Evolutionary conservation across 78 protist species (phyloP), one percentile per base, ranked within the genome.

Genomic region (Dictyostelium intermedium): DNA sequence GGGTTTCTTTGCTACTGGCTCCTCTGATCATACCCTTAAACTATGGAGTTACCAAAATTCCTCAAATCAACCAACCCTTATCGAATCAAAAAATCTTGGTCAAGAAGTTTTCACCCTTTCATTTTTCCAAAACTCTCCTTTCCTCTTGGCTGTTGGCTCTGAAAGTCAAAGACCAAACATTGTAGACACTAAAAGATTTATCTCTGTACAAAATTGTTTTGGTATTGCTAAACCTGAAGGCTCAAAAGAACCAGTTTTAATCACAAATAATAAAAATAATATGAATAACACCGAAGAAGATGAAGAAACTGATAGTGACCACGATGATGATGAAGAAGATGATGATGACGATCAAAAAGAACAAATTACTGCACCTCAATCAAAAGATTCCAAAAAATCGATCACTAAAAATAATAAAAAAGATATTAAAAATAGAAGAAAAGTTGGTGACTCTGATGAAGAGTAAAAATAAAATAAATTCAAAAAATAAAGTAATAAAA

Each of bases 1-100:
- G 10, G 86, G 89, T 27, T 77, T 72, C 61, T 41, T 95, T 34
- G 97, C 92, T 1, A 95, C 97, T 20, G 87, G 92, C 30, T 72
- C 87, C 3, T 25, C 83, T 5, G 97, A 95, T 82, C 39, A 84
- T 18, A 70, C 83, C 11, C 2, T 95, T 43, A 95, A 89, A 63
- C 43, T 95, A 2, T 95, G 95, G 93, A 47, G 81, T 35, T 32
- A 86, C 35, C 39, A 32, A 10, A 85, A 23, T 4, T 14, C 39
- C 0, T 61, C 81, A 20, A 53, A 53, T 2, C 35, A 34, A 18
- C 92, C 92, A 53, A 61, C 69, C 4, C 82, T 69, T 3, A 74
- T 92, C 1, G 80, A 84, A 35, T 18, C 70, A 37, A 83, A 74
- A 45, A 78, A 60, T 20, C 35, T 92, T 56, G 35, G 47, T 23